Evolutionary conservation across 106 monocot genomes (phyloP), one percentile per base, ranked within the genome.

Genomic region (Gastrodia elata): DNA sequence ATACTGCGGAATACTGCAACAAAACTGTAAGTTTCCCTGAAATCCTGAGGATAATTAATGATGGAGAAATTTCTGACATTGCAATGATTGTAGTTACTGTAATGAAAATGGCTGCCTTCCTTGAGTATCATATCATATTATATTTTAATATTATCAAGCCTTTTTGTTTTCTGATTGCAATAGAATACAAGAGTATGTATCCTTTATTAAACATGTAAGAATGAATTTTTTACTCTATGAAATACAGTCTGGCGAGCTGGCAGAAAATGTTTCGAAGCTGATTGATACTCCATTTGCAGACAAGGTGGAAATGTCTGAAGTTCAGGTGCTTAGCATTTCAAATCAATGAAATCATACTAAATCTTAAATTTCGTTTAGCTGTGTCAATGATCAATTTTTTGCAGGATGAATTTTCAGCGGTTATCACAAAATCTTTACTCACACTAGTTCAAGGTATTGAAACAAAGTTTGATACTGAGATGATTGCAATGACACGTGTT

Each of bases 1-100:
- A 98, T 75, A 98, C 98, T 64, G 90, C 98, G 48, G 98, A 98
- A 71, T 98, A 98, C 77, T 98, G 98, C 72, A 93, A 93, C 76
- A 85, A 88, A 78, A 98, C 98, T 64, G 98, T 98, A 20, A 83
- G 83, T 81, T 79, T 26, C 10, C 22, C 46, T 37, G 69, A 4
- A 43, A 24, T 22, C 16, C 14, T 49, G 35, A 55, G 67, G 38
- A 11, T 58, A 73, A 11, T 61, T 61, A 61, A 28, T 14, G 3
- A 15, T 37, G 15, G 30, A 37, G 37, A 64, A 2, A 33, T 11
- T 20, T 67, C 67, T 13, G 40, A 22, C 40, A 69, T 41, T 69
- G 68, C 5, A 65, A 65, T 20, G 33, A 59, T 36, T 37, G n/a
- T 67, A 37, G n/a, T 46, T 46, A 46, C 13, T 13, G 46, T 1